Base-by-base conservation (phyloP, 148 eudicot species). In the Suaeda aralocaspica region DNA sequence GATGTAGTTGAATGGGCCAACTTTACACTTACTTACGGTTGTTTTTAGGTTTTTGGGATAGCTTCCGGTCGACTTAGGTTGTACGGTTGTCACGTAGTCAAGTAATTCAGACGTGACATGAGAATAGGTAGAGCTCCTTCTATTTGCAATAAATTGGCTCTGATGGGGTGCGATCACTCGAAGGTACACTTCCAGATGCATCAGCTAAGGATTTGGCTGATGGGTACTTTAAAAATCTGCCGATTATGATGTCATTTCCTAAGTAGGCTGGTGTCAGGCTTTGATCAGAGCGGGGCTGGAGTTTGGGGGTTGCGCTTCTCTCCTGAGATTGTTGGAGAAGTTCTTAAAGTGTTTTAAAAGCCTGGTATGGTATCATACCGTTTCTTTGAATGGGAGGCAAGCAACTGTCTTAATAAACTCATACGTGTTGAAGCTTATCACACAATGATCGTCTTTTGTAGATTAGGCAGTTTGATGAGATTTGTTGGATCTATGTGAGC, bases 301-400 rank as follows among this genome's bases (percentile, higher is more conserved):
- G 81, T 86, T 67, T n/a, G n/a, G 98, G 96, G 55, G 80, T 85
- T 18, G 80, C 81, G 71, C 81, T 86, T 67, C n/a, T 75, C 91
- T 5, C 77, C 85, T 25, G 84, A 83, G 25, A 80, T 87, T 45
- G 97, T 91, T n/a, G 97, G 87, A 71, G 81, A 79, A 39, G 88
- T 94, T 45, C 86, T 94, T 33, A 82, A 83, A 72, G 83, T 49
- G 72, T 91, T 88, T 16, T 82, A 80, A 30, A 93, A 90, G 83
- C 95, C 95, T 42, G 96, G 98, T 72, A 90, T 90, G 92, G 70
- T 93, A 53, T 85, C 96, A 19, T 84, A 83, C 73, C 71, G 82
- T 51, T 94, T 94, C 80, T 94, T 94, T 29, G 91, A 87, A 68
- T 94, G 96, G 97, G 97, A n/a, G 85, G 88, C 56, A 89, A 83